phyloP scores from a whole-genome alignment of 2,329 filamentous ascomycete genomes.

The Aspergillus sp. region DNA sequence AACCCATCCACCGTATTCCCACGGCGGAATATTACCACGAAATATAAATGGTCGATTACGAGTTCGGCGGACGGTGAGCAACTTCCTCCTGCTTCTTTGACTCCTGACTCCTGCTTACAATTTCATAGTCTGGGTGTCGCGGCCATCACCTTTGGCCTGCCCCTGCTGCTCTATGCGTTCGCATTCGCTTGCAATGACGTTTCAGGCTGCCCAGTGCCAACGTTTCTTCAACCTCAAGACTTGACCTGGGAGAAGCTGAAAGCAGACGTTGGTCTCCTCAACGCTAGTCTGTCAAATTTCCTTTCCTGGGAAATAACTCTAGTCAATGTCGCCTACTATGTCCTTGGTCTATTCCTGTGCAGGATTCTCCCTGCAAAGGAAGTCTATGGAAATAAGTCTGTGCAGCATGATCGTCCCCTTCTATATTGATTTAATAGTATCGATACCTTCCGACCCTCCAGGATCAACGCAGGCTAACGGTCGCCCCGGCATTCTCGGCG shows the following conservation, averaged over 20 bases:
- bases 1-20: not conserved
- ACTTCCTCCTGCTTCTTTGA: conserved; percentile 6
- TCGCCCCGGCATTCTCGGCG: conserved; percentile 63
- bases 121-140: conserved; percentile 66
- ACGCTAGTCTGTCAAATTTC: conserved; percentile 64
- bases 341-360: conserved; percentile 70
- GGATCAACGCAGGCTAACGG: conserved; percentile 3
- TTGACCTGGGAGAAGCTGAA: conserved; percentile 70
- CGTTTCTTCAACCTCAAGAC: conserved; percentile 67
- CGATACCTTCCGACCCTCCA: conserved; percentile 14
- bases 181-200: conserved; percentile 86
- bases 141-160: conserved; percentile 73
- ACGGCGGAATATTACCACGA: not conserved
- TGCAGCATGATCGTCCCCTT: conserved; percentile 63
- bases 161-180: conserved; percentile 72
- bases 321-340: conserved; percentile 71
- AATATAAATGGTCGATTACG: conserved; percentile 25
- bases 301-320: conserved; percentile 52
- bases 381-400: conserved; percentile 66
- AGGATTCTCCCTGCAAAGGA: conserved; percentile 70
- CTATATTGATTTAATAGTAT: conserved; percentile 76
- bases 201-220: conserved; percentile 81
- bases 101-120: not conserved
- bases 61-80: conserved; percentile 43
- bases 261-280: conserved; percentile 73